Conservation (phyloP, 1,284 basidiomycete species). For the Papiliotrema flavescens region DNA sequence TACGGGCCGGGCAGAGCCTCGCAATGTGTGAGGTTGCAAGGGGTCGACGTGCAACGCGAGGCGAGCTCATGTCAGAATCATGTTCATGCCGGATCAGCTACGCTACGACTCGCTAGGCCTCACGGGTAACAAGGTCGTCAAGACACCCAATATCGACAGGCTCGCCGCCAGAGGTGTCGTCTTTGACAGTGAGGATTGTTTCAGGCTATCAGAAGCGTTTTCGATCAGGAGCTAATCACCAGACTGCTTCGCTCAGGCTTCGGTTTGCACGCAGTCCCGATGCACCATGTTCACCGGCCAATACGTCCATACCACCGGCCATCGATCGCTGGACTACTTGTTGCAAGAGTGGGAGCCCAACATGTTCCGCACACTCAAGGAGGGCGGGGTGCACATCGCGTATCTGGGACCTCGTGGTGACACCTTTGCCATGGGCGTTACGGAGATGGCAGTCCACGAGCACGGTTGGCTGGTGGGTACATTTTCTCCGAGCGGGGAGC, state of each 20-base stretch:
- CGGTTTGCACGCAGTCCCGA: conserved; percentile 11
- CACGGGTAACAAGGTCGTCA: conserved; percentile 7
- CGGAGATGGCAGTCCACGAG: conserved; percentile 4
- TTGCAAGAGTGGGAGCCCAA: conserved; percentile 9
- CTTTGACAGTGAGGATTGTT: conserved; percentile 1
- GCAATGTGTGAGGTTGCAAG: no score
- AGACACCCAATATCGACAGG: conserved; percentile 7
- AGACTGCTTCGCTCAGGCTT: conserved; percentile 13
- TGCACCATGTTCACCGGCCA: conserved; percentile 13
- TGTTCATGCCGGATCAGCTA: conserved; percentile 14
- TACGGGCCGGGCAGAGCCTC: no score
- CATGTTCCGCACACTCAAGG: conserved; percentile 7
- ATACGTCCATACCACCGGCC: conserved; percentile 10
- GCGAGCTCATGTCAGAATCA: not conserved
- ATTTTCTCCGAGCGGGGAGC: not conserved
- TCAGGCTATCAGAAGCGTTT: not conserved
- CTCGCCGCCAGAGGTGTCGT: conserved; percentile 4
- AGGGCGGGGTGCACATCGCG: conserved; percentile 4
- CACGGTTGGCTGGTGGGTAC: not conserved
- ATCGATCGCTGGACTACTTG: conserved; percentile 10
- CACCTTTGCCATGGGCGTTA: conserved; percentile 4
- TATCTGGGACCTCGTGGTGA: conserved; percentile 5
- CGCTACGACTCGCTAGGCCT: conserved; percentile 9
- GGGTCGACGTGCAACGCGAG: not conserved
- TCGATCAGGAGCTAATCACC: no score